These are phyloP conservation scores for Neoarthrinium moseri DNA, from an alignment of 2,329 filamentous ascomycete genomes.

Conservation along the genomic window DNA sequence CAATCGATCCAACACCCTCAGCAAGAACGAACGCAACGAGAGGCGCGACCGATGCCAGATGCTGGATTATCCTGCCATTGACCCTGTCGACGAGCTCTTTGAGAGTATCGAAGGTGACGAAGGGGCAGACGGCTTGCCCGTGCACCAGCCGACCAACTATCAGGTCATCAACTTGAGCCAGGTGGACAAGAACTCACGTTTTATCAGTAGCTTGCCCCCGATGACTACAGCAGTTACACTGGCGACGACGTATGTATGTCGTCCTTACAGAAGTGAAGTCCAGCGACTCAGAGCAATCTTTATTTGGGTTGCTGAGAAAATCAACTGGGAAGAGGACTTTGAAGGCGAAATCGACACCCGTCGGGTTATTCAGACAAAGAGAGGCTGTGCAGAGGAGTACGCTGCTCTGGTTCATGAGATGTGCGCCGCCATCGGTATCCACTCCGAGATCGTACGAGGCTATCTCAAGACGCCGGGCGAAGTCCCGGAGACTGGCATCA, in stretches of 20 bases:
- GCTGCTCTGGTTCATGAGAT: slow-evolving; percentile 87
- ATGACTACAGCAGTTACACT: slow-evolving; percentile 79
- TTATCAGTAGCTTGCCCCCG: slow-evolving; percentile 79
- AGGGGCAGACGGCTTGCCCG: slow-evolving; percentile 77
- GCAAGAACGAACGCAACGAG: slow-evolving; percentile 82
- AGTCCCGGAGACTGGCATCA: slow-evolving; percentile 72
- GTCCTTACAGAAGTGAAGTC: slow-evolving; percentile 91
- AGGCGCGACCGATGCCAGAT: slow-evolving; percentile 88
- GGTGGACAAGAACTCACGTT: slow-evolving; percentile 94
- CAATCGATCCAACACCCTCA: slow-evolving; percentile 91
- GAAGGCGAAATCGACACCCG: slow-evolving; percentile 82
- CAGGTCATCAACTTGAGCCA: slow-evolving; percentile 74
- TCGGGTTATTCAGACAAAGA: slow-evolving; percentile 78
- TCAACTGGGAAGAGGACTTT: slow-evolving; percentile 93
- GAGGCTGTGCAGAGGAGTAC: slow-evolving; percentile 86
- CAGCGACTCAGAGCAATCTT: slow-evolving; percentile 93
- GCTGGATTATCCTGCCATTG: slow-evolving; percentile 86
- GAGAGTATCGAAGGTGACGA: slow-evolving; percentile 88
- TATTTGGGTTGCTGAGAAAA: slow-evolving; percentile 94
- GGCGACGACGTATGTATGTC: slow-evolving; percentile 88
- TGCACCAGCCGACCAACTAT: slow-evolving; percentile 82
- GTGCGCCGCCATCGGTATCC: slow-evolving; percentile 85
- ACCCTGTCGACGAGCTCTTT: slow-evolving; percentile 85
- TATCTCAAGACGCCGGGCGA: slow-evolving; percentile 92
- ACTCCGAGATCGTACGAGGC: slow-evolving; percentile 82